Evolutionary conservation across 2,329 filamentous ascomycete species (phyloP).

Genomic region (Aspergillus costaricaensis): DNA sequence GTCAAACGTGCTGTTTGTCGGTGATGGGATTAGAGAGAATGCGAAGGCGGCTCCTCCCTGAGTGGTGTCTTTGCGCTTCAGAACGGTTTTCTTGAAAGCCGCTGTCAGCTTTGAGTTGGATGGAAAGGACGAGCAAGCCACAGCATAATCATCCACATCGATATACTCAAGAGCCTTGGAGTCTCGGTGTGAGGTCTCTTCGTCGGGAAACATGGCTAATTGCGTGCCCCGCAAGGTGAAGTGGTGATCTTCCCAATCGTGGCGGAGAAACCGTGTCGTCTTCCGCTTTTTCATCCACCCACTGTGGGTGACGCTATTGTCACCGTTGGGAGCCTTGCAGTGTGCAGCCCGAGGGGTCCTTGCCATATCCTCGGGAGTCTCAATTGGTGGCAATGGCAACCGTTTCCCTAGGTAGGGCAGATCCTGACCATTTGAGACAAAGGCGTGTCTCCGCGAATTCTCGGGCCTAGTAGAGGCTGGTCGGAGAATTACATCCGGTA

Average conservation of each 20-base stretch:
- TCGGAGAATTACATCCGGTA: conserved; percentile 49
- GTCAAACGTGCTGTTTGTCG: conserved; percentile 50
- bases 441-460: conserved; percentile 35
- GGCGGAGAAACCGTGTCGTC: conserved; percentile 75
- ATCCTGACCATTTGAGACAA: conserved; percentile 15
- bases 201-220: conserved; percentile 45
- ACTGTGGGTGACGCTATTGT: conserved; percentile 40
- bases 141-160: conserved; percentile 55
- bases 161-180: conserved; percentile 72
- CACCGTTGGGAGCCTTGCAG: conserved; percentile 19
- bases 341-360: conserved; percentile 23
- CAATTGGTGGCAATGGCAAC: conserved; percentile 29
- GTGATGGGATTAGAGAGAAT: conserved; percentile 46
- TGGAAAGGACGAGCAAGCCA: conserved; percentile 69
- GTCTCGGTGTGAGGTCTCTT: conserved; percentile 21
- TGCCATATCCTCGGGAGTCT: conserved; percentile 32
- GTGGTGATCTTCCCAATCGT: conserved; percentile 91
- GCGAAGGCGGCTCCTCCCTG: conserved; percentile 39
- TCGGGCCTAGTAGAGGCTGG: conserved; percentile 45
- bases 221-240: conserved; percentile 78
- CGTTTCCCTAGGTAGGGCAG: conserved; percentile 31
- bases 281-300: conserved; percentile 62
- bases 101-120: conserved; percentile 79
- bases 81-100: conserved; percentile 68
- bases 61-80: conserved; percentile 45